These are phyloP conservation scores for Microsporum audouinii DNA, from an alignment of 2,329 filamentous ascomycete species.

Conservation along the genomic window DNA sequence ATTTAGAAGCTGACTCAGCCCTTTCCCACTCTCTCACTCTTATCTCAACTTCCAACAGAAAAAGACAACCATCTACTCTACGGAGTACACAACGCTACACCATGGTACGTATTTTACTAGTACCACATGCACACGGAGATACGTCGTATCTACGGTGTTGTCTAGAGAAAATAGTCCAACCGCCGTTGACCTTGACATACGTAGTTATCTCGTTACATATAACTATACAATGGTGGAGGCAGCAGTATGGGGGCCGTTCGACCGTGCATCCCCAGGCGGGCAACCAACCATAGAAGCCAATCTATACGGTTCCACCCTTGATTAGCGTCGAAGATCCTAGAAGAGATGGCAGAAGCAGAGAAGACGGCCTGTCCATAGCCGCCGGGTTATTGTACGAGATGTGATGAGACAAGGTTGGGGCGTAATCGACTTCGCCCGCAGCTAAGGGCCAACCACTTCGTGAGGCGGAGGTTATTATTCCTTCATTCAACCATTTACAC, in stretches of 20 bases:
- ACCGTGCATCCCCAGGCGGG: not conserved
- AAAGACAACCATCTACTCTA: not conserved
- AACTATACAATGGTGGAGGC: not conserved
- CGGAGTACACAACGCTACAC: no score
- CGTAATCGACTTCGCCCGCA: not conserved
- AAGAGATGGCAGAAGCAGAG: not conserved
- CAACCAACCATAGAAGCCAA: not conserved
- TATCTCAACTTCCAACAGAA: not conserved
- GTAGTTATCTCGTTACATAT: no score
- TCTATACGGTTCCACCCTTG: not conserved
- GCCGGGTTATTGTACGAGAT: not conserved
- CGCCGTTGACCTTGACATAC: no score
- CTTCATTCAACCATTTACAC: not conserved
- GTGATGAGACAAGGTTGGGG: not conserved
- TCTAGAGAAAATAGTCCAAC: no score
- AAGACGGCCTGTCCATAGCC: not conserved
- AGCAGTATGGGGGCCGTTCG: not conserved
- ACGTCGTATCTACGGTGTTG: no score
- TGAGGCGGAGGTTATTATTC: not conserved
- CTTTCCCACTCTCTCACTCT: not conserved
- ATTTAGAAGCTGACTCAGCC: slow-evolving; percentile 2
- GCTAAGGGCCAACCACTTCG: not conserved
- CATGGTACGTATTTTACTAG: no score
- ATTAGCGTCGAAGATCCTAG: not conserved
- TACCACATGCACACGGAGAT: no score